Evolutionary conservation across 2,329 filamentous ascomycete genomes (phyloP).

Genomic region (Pseudogymnoascus sp.): DNA sequence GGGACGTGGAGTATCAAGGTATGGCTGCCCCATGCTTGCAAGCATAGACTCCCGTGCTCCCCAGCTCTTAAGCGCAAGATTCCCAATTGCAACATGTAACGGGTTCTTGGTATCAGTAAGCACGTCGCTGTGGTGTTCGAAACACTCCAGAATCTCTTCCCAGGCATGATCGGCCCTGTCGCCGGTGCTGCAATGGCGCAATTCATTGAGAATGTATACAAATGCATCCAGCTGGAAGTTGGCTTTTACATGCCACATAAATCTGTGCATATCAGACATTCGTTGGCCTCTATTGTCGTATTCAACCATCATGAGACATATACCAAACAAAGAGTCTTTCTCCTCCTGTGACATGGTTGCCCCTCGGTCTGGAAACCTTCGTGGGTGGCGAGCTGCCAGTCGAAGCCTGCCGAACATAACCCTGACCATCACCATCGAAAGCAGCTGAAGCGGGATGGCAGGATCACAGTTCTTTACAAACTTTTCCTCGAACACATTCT

Average conservation of each 20-base stretch:
- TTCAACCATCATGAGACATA: slow-evolving; percentile 31
- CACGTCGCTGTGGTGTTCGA: slow-evolving; percentile 25
- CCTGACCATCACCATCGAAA: slow-evolving; percentile 23
- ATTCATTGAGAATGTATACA: slow-evolving; percentile 30
- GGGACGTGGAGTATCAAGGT: slow-evolving; percentile 16
- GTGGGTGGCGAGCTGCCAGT: slow-evolving; percentile 28
- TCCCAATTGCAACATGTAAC: slow-evolving; percentile 24
- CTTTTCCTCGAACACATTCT: slow-evolving; percentile 32
- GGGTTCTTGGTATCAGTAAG: slow-evolving; percentile 23
- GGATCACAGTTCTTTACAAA: slow-evolving; percentile 36
- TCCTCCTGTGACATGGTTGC: slow-evolving; percentile 26
- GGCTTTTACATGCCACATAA: slow-evolving; percentile 28
- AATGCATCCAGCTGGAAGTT: slow-evolving; percentile 31
- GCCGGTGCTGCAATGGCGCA: slow-evolving; percentile 25
- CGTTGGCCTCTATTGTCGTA: slow-evolving; percentile 29
- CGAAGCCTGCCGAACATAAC: slow-evolving; percentile 26
- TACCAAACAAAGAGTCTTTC: slow-evolving; percentile 26
- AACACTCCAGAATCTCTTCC: slow-evolving; percentile 24
- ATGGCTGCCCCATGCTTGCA: slow-evolving; percentile 10
- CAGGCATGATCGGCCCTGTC: slow-evolving; percentile 26
- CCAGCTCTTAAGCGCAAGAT: slow-evolving; percentile 26
- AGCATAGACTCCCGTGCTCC: slow-evolving; percentile 21
- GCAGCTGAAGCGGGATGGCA: slow-evolving; percentile 31
- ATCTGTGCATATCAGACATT: slow-evolving; percentile 24
- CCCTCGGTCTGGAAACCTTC: slow-evolving; percentile 25